Conservation (phyloP, 495 filamentous ascomycete species). For the Daldinia decipiens region DNA sequence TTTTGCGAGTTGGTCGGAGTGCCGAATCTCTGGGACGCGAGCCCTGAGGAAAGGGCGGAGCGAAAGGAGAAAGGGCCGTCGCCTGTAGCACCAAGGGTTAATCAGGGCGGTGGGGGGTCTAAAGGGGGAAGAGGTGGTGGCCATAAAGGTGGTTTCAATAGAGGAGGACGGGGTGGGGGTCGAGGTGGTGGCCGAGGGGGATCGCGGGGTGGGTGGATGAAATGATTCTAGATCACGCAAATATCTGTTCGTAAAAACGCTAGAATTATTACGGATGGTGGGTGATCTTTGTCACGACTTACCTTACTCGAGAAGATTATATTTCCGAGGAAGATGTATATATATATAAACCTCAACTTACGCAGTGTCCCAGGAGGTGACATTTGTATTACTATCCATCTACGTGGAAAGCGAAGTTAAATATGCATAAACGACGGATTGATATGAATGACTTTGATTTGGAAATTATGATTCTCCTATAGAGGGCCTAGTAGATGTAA, state of each 20-base stretch:
- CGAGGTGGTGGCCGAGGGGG: not conserved
- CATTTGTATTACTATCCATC: not conserved
- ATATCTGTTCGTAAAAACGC: not conserved
- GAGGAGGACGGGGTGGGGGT: not conserved
- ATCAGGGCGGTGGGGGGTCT: slow-evolving; percentile 39
- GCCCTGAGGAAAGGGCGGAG: slow-evolving; percentile 70
- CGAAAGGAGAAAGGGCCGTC: slow-evolving; percentile 58
- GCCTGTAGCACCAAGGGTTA: slow-evolving; percentile 48
- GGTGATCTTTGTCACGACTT: not conserved
- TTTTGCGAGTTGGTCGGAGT: slow-evolving; percentile 85
- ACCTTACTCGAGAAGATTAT: no score
- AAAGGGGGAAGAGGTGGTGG: slow-evolving; percentile 29
- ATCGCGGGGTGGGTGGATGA: not conserved
- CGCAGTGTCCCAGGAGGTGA: no score
- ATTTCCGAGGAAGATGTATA: no score
- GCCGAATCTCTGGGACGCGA: slow-evolving; percentile 77
- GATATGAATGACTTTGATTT: not conserved
- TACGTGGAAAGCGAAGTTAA: not conserved
- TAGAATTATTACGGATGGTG: not conserved
- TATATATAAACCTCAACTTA: no score
- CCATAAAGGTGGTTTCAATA: not conserved
- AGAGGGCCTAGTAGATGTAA: not conserved
- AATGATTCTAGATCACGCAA: not conserved
- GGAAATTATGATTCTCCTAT: not conserved
- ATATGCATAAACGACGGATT: not conserved